Percentiles rank a stretch among this genome's conserved stretches.
Conservation (phyloP, 2,329 filamentous ascomycete genomes). For the Beauveria pseudobassiana region DNA sequence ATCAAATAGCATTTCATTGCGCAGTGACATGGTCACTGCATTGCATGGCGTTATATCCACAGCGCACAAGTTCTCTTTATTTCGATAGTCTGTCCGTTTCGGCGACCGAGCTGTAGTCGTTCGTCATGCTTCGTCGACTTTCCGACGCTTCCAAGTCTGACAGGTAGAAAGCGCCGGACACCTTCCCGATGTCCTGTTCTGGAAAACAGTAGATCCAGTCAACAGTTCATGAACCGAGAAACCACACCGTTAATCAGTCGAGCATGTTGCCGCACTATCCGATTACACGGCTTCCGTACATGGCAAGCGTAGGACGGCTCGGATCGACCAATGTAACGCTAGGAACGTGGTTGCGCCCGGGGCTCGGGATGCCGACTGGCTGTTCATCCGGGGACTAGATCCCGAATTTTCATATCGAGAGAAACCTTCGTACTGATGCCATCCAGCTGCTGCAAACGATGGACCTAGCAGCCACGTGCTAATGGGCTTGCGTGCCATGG, state of each 20-base stretch:
- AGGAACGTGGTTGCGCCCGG: background rate
- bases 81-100: background rate
- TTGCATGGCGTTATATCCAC: background rate
- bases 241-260: background rate
- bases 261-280: background rate
- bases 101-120: conserved; percentile 1
- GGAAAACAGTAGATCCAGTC: background rate
- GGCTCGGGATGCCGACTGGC: background rate
- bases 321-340: background rate
- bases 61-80: background rate
- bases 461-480: background rate
- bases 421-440: background rate
- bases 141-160: background rate
- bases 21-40: background rate
- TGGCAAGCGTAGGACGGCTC: background rate
- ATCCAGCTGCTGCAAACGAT: background rate
- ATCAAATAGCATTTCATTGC: background rate
- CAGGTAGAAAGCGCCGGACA: background rate
- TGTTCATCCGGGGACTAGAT: background rate
- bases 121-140: background rate
- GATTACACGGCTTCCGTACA: background rate
- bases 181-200: background rate
- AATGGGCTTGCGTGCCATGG: background rate
- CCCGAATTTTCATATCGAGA: background rate
- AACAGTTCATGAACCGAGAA: background rate